Conservation (phyloP, 2,329 filamentous ascomycete species). For the Hypoxylon sp. region DNA sequence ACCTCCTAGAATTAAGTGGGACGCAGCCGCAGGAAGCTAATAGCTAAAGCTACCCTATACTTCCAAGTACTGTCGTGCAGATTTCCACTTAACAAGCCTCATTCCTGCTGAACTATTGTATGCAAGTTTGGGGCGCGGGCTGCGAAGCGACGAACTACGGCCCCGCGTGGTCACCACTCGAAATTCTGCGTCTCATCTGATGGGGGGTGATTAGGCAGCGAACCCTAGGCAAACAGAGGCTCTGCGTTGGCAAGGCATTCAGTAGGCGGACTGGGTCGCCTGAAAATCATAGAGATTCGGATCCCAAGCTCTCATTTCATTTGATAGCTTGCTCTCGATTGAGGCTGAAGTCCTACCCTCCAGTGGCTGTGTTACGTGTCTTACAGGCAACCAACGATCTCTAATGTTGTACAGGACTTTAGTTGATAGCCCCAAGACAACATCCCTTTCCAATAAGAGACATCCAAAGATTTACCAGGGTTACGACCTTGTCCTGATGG, state of each 20-base stretch:
- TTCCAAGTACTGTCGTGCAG: conserved; percentile 31
- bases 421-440: conserved; percentile 24
- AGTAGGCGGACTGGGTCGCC: conserved; percentile 42
- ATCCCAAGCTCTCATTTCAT: conserved; percentile 27
- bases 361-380: conserved; percentile 46
- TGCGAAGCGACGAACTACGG: conserved; percentile 31
- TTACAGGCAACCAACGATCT: conserved; percentile 38
- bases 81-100: conserved; percentile 40
- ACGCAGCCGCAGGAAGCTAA: conserved; percentile 23
- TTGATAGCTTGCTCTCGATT: conserved; percentile 30
- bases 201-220: conserved; percentile 37
- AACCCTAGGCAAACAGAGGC: conserved; percentile 36
- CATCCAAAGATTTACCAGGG: conserved; percentile 29
- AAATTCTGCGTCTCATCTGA: conserved; percentile 22
- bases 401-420: conserved; percentile 36
- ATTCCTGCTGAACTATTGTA: conserved; percentile 27
- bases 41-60: background rate
- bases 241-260: conserved; percentile 46
- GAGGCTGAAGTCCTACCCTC: conserved; percentile 42
- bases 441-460: conserved; percentile 23
- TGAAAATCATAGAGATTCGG: conserved; percentile 23
- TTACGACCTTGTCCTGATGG: conserved; percentile 34
- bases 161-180: conserved; percentile 16
- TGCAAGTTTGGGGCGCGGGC: conserved; percentile 35
- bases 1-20: conserved; percentile 29